Conservation (phyloP, 1,284 basidiomycete species). For the Schizophyllum commune region DNA sequence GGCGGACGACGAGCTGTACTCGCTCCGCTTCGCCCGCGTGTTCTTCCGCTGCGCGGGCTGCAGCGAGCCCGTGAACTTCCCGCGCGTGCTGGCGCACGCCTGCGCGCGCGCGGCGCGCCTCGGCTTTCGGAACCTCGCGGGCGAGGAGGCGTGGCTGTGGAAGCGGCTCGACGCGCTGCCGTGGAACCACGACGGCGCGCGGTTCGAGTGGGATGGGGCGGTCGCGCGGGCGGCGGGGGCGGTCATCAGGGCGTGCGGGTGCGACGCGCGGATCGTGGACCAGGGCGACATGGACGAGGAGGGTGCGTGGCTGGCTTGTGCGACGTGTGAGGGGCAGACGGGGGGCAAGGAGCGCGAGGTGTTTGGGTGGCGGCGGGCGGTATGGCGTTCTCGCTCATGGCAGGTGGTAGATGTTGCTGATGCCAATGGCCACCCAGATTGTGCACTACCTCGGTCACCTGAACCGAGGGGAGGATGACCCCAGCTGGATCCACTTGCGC, state of each 20-base stretch:
- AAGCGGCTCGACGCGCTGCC: constrained; percentile 11
- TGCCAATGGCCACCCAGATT: neutral
- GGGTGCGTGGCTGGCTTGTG: constrained; percentile 11
- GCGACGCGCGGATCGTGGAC: constrained; percentile 8
- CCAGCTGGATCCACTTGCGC: neutral
- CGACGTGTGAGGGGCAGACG: constrained; percentile 4
- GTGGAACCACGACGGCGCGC: constrained; percentile 12
- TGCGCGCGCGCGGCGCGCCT: constrained; percentile 7
- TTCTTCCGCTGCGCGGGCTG: constrained; percentile 11
- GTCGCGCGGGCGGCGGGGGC: constrained; percentile 7
- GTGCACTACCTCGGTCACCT: neutral
- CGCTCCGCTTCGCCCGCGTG: constrained; percentile 7
- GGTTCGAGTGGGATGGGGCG: constrained; percentile 7
- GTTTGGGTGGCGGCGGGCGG: constrained; percentile 14
- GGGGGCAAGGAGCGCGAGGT: constrained; percentile 7
- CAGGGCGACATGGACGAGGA: constrained; percentile 13
- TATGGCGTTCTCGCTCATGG: neutral
- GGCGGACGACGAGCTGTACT: neutral
- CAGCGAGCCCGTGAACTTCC: constrained; percentile 10
- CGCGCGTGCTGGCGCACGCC: constrained; percentile 10
- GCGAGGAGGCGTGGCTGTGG: constrained; percentile 11
- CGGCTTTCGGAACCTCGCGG: constrained; percentile 11
- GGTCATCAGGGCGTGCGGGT: constrained; percentile 8
- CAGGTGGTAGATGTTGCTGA: neutral
- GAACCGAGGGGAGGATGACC: neutral